Percentiles rank a stretch among this genome's conserved stretches.
phyloP scores from a whole-genome alignment of 2,329 filamentous ascomycete genomes.

The Fusarium pseudonygamai region DNA sequence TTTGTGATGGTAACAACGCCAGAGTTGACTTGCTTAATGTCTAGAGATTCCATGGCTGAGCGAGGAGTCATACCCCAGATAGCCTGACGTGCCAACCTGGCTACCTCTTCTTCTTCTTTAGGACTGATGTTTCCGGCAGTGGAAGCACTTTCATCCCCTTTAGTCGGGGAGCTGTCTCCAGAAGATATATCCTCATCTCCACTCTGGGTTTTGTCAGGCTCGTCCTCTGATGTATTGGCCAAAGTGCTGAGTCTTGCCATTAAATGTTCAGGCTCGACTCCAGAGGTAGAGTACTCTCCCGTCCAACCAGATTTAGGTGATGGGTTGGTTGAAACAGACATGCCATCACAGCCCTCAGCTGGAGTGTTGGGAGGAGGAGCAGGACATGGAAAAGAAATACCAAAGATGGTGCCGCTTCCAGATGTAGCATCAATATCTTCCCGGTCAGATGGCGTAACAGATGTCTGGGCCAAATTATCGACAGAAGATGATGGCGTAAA shows the following conservation, averaged over 20 bases:
- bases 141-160: too few relatives aligned
- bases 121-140: too few relatives aligned
- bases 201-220: too few relatives aligned
- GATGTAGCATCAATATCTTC: neutral
- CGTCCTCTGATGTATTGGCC: neutral
- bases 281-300: neutral
- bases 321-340: too few relatives aligned
- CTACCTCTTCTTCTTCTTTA: neutral
- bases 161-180: neutral
- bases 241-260: neutral
- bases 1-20: neutral
- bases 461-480: neutral
- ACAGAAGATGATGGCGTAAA: neutral
- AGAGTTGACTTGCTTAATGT: neutral
- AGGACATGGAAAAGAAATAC: neutral
- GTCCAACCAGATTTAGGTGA: neutral
- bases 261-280: neutral
- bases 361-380: neutral
- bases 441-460: neutral
- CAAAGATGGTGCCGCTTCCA: neutral
- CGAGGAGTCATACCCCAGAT: neutral
- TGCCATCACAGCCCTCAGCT: neutral
- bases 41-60: neutral
- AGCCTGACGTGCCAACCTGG: neutral
- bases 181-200: neutral